Evolutionary conservation across 2,329 filamentous ascomycete species (phyloP), one percentile per base, ranked within the genome.

Genomic region (Pseudogymnoascus sp.): DNA sequence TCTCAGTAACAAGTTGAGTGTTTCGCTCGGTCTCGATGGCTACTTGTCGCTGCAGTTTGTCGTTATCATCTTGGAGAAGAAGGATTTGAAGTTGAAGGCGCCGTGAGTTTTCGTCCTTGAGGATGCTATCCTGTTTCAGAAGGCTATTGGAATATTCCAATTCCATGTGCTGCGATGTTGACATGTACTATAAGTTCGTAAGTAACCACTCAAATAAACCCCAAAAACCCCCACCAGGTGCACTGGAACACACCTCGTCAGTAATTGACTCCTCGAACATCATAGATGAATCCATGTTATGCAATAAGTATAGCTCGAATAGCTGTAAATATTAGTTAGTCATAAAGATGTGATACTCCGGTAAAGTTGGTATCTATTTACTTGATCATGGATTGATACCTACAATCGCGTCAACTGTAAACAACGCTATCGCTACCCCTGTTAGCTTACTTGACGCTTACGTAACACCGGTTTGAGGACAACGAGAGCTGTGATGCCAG

Each of bases 31-130:
- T 35, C 16, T 33, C 49, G 7, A 35, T 33, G 29, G 78, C 74
- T 16, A 92, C 73, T 66, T 87, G 81, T 49, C 86, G 82, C 66
- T 84, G 83, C 29, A 96, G 75, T 8, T 83, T 80, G 58, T 86
- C 83, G 66, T 88, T 90, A 66, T 95, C 88, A 66, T 92, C 85
- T 65, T 87, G 81, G n/a, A 90, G 78, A n/a, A 92, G 75, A 61
- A 92, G 76, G 62, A 87, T 80, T 65, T 87, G 83, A 65, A 93
- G 80, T 67, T 85, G 85, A 61, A 91, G 75, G 66, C 86, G 82
- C 58, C 92, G 86, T 39, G 84, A 79, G 64, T 87, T 84, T 73
- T 97, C 92, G 66, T 91, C 85, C 69, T 90, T 89, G 67, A 84
- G 77, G 62, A 95, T 80, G 10, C 87, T 78, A 61, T 90, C 83